Percentiles rank a stretch among this genome's conserved stretches.
phyloP scores from a whole-genome alignment of 2,329 filamentous ascomycete species.

The Colletotrichum spinosum region DNA sequence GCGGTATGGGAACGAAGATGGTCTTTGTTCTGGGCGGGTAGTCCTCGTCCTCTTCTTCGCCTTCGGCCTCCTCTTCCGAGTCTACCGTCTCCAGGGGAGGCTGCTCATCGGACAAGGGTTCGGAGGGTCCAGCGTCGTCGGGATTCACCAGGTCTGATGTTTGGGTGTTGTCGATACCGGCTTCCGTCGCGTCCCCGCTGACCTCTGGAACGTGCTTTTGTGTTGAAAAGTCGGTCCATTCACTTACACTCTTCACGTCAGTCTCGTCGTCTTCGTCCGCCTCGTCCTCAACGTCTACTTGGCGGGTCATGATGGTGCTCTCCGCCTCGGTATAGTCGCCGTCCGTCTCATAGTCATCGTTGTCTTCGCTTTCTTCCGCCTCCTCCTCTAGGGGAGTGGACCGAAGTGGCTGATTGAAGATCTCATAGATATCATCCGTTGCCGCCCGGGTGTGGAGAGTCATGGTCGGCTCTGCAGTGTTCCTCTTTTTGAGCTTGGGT shows the following conservation, averaged over 20 bases:
- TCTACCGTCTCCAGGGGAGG: slow-evolving; percentile 38
- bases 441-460: slow-evolving; percentile 95
- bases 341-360: slow-evolving; percentile 79
- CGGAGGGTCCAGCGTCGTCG: slow-evolving; percentile 46
- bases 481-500: slow-evolving; percentile 86
- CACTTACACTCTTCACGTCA: slow-evolving; percentile 75
- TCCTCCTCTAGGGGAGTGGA: slow-evolving; percentile 47
- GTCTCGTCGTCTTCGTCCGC: slow-evolving; percentile 61
- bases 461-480: slow-evolving; percentile 89
- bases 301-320: slow-evolving; percentile 82
- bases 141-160: slow-evolving; percentile 55
- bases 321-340: slow-evolving; percentile 86
- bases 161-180: slow-evolving; percentile 51
- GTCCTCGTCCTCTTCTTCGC: slow-evolving; percentile 45
- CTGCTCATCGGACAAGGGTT: slow-evolving; percentile 42
- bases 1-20: slow-evolving; percentile 82
- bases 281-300: slow-evolving; percentile 65
- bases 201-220: slow-evolving; percentile 74
- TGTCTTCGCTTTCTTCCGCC: slow-evolving; percentile 61
- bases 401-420: slow-evolving; percentile 88
- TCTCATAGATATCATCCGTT: slow-evolving; percentile 96
- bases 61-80: slow-evolving; percentile 44
- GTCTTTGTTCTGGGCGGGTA: slow-evolving; percentile 68
- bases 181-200: slow-evolving; percentile 46
- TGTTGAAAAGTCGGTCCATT: slow-evolving; percentile 90